Percentiles rank a stretch among this genome's conserved stretches.
Conservation (phyloP, 345 rosid species). For the Jatropha curcas region DNA sequence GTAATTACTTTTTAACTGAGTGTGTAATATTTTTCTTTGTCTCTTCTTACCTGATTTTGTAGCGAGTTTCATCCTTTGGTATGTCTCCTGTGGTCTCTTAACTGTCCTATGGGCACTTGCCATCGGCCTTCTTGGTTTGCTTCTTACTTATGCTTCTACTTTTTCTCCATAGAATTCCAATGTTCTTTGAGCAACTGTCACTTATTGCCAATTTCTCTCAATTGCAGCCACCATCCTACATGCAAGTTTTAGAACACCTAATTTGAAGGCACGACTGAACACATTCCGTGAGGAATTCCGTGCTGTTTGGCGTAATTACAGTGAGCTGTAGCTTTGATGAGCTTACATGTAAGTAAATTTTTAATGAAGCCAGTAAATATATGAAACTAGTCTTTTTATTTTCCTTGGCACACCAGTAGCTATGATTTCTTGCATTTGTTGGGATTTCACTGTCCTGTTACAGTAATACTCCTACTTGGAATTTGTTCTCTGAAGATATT, state of each 20-base stretch:
- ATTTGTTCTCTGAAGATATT: not conserved
- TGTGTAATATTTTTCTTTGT: not conserved
- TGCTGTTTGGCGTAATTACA: conserved; percentile 96
- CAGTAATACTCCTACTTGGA: not conserved
- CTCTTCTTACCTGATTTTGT: conserved; percentile 11
- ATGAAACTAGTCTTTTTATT: not conserved
- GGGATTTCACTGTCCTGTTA: not conserved
- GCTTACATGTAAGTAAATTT: conserved; percentile 26
- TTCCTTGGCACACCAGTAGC: not conserved
- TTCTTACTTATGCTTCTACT: conserved; percentile 7
- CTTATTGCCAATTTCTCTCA: conserved; percentile 6
- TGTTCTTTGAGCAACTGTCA: not conserved
- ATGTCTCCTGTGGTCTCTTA: conserved; percentile 77
- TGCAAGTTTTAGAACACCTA: conserved; percentile 95
- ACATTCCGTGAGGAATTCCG: conserved; percentile 97
- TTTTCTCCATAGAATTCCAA: not conserved
- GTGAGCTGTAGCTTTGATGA: conserved; percentile 65
- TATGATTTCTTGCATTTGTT: not conserved
- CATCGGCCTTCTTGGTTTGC: conserved; percentile 76
- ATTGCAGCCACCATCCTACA: conserved; percentile 79
- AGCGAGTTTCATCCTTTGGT: conserved; percentile 84
- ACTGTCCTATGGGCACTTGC: conserved; percentile 81
- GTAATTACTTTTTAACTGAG: conserved; percentile 15
- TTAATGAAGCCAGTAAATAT: not conserved
- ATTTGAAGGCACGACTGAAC: conserved; percentile 92